phyloP scores from a whole-genome alignment of 169 alveolate genomes.

The Eimeria sp. region DNA sequence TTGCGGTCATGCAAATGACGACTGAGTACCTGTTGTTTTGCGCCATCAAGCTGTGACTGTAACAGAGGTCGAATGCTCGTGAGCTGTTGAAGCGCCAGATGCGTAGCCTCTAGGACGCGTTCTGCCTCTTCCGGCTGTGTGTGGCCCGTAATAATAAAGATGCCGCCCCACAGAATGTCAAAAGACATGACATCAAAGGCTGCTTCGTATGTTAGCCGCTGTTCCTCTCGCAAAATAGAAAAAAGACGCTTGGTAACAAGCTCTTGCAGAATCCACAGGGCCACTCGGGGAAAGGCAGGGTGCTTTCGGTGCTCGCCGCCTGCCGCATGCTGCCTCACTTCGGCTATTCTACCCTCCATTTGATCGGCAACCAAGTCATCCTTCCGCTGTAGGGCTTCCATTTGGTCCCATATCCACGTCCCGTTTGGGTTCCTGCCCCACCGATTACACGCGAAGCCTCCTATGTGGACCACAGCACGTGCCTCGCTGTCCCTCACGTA shows the following conservation, averaged over 20 bases:
- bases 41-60: slow-evolving; percentile 79
- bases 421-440: slow-evolving; percentile 91
- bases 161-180: slow-evolving; percentile 90
- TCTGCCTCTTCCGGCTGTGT: slow-evolving; percentile 86
- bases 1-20: slow-evolving; percentile 73
- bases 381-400: slow-evolving; percentile 43
- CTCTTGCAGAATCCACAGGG: slow-evolving; percentile 80
- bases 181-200: slow-evolving; percentile 89
- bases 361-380: not conserved
- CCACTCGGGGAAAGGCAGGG: slow-evolving; percentile 83
- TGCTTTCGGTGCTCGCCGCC: slow-evolving; percentile 50
- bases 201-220: slow-evolving; percentile 92
- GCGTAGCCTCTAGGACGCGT: slow-evolving; percentile 72
- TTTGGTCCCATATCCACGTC: slow-evolving; percentile 83
- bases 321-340: not conserved
- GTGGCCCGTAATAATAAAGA: slow-evolving; percentile 89
- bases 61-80: slow-evolving; percentile 71
- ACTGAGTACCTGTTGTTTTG: slow-evolving; percentile 65
- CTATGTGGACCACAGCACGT: slow-evolving; percentile 90
- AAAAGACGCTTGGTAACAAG: slow-evolving; percentile 78
- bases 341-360: not conserved
- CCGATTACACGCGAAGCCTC: slow-evolving; percentile 91
- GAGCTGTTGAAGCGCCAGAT: slow-evolving; percentile 67
- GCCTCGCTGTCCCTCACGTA: slow-evolving; percentile 88
- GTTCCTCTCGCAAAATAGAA: slow-evolving; percentile 88